Evolutionary conservation across 306 rosid species (phyloP).

Genomic region (Biancaea sappan): DNA sequence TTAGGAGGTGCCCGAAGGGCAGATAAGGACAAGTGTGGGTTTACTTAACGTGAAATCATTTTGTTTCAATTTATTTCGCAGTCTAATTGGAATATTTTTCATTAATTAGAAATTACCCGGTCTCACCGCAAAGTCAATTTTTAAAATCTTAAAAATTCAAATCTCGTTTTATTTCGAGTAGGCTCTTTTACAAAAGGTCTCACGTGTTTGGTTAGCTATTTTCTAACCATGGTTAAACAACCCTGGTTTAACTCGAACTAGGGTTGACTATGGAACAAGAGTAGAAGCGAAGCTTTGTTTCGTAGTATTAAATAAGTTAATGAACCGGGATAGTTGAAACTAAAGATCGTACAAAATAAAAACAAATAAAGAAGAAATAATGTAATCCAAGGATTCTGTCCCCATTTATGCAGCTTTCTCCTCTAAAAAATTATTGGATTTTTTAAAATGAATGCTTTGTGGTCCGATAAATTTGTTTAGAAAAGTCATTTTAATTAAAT

Average conservation of each 20-base stretch:
- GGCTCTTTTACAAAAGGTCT: conserved; percentile 22
- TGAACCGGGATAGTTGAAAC: neutral
- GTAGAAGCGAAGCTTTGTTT: neutral
- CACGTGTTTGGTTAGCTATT: conserved; percentile 32
- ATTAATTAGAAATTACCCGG: conserved; percentile 23
- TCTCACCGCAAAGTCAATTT: conserved; percentile 42
- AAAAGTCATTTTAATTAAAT: neutral
- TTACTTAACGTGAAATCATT: conserved; percentile 25
- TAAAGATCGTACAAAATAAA: neutral
- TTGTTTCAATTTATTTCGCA: neutral
- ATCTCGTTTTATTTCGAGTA: conserved; percentile 13
- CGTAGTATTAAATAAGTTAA: neutral
- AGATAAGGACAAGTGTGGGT: conserved; percentile 60
- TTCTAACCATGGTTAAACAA: conserved; percentile 41
- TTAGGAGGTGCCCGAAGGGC: conserved; percentile 59
- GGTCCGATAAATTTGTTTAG: no score
- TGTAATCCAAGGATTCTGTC: neutral
- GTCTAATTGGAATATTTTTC: conserved; percentile 20
- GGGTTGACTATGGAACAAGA: conserved; percentile 23
- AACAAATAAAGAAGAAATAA: neutral
- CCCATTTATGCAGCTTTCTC: no score
- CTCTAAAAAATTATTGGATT: no score
- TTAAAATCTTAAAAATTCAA: neutral
- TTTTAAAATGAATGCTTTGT: no score
- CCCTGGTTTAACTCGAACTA: conserved; percentile 14